These are phyloP conservation scores for Fonsecaea nubica DNA, from an alignment of 2,329 filamentous ascomycete species.

Conservation along the genomic window DNA sequence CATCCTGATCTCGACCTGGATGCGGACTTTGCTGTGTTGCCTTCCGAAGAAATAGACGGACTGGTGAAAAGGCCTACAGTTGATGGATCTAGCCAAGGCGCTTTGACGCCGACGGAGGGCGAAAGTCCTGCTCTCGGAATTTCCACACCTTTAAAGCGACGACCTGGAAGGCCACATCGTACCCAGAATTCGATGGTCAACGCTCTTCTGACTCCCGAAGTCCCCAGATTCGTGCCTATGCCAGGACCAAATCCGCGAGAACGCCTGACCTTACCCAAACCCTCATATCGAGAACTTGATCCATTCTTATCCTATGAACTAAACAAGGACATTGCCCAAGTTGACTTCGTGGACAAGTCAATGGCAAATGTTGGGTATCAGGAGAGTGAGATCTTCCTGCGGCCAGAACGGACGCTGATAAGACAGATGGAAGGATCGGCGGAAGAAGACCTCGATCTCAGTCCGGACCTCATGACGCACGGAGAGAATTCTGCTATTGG, in stretches of 20 bases:
- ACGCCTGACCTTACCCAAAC: constrained; percentile 57
- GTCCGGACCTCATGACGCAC: constrained; percentile 62
- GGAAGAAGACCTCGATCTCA: constrained; percentile 68
- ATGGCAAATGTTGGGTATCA: constrained; percentile 98
- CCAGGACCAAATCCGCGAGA: constrained; percentile 58
- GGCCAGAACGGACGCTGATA: constrained; percentile 74
- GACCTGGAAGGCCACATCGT: constrained; percentile 70
- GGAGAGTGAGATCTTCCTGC: constrained; percentile 86
- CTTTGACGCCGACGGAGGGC: constrained; percentile 47
- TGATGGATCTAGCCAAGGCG: constrained; percentile 38
- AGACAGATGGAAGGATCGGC: constrained; percentile 67
- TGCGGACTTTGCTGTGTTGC: constrained; percentile 76
- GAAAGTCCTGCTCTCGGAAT: constrained; percentile 90
- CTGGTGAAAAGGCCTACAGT: constrained; percentile 54
- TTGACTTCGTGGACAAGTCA: constrained; percentile 91
- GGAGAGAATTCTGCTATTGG: constrained; percentile 62
- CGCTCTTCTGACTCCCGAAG: constrained; percentile 64
- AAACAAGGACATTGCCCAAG: constrained; percentile 76
- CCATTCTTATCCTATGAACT: constrained; percentile 68
- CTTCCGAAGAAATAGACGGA: constrained; percentile 84
- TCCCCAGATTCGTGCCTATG: constrained; percentile 58
- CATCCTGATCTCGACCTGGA: constrained; percentile 95
- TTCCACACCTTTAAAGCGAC: constrained; percentile 69
- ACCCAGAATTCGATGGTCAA: constrained; percentile 66
- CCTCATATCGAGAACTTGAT: constrained; percentile 55